These are phyloP conservation scores for Ramichloridium luteum DNA, from an alignment of 2,329 filamentous ascomycete species.

Conservation along the genomic window DNA sequence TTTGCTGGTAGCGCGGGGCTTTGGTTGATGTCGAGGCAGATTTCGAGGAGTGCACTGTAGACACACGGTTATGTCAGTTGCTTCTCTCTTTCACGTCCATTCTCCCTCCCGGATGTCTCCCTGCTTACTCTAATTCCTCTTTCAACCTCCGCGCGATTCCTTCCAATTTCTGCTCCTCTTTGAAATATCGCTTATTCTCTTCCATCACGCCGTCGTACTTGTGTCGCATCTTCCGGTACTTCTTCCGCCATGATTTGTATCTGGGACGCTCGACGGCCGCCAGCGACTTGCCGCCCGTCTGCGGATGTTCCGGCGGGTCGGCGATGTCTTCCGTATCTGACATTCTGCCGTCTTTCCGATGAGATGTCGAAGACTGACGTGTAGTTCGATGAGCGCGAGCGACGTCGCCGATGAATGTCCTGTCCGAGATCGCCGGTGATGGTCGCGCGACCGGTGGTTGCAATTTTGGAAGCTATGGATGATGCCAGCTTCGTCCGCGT, in stretches of 20 bases:
- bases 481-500: too few species aligned
- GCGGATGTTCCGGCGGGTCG: neutral
- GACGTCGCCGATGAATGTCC: too few species aligned
- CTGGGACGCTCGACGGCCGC: conserved; percentile 13
- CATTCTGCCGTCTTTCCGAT: neutral
- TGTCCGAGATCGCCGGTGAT: too few species aligned
- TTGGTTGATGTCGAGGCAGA: conserved; percentile 82
- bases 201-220: conserved; percentile 66
- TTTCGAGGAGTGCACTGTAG: conserved; percentile 68
- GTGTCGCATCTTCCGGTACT: conserved; percentile 84
- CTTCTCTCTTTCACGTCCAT: conserved; percentile 2
- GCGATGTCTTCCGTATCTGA: neutral
- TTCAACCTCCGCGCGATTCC: conserved; percentile 72
- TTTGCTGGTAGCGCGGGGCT: conserved; percentile 37
- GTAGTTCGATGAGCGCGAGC: too few species aligned
- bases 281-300: conserved; percentile 15
- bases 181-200: conserved; percentile 70
- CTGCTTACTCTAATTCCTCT: conserved; percentile 88
- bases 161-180: conserved; percentile 67
- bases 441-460: too few species aligned
- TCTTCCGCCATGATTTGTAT: conserved; percentile 48
- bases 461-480: too few species aligned
- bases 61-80: conserved; percentile 5
- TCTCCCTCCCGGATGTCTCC: conserved; percentile 27
- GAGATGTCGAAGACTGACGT: conserved; percentile 5